A percentile compares a stretch with the other conserved stretches of the same genome.
phyloP scores from a whole-genome alignment of 1,284 basidiomycete genomes.

The Heterobasidion parviporum region DNA sequence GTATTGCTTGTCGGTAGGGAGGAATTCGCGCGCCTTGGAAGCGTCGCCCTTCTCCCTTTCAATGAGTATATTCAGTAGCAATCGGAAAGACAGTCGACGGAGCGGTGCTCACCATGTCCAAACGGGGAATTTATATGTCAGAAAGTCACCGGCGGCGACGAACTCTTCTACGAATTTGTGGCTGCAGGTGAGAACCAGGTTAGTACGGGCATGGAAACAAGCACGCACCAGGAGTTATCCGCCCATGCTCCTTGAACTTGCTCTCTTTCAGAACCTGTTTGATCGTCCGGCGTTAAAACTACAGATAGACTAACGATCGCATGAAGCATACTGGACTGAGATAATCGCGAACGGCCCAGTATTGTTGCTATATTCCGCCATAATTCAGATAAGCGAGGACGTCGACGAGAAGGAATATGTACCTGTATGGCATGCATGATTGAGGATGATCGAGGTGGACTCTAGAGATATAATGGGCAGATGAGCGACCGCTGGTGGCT shows the following conservation, averaged over 20 bases:
- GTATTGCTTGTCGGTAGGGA: slow-evolving; percentile 94
- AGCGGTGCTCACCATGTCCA: slow-evolving; percentile 73
- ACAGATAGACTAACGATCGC: neutral
- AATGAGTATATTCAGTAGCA: neutral
- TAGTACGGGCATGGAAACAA: slow-evolving; percentile 2
- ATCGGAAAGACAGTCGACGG: neutral
- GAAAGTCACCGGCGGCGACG: slow-evolving; percentile 90
- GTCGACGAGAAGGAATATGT: slow-evolving; percentile 9
- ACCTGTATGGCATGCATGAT: slow-evolving; percentile 71
- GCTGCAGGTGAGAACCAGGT: slow-evolving; percentile 14
- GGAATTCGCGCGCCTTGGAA: slow-evolving; percentile 81
- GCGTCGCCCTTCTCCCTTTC: slow-evolving; percentile 84
- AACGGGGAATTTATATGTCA: slow-evolving; percentile 92
- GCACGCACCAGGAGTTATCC: slow-evolving; percentile 83
- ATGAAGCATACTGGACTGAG: slow-evolving; percentile 73
- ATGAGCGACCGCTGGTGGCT: slow-evolving; percentile 7
- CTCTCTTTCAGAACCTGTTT: slow-evolving; percentile 90
- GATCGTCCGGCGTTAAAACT: slow-evolving; percentile 7
- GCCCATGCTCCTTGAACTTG: slow-evolving; percentile 98
- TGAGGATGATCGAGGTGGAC: slow-evolving; percentile 4
- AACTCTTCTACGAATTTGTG: slow-evolving; percentile 70
- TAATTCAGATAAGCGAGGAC: neutral
- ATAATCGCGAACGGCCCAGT: slow-evolving; percentile 94
- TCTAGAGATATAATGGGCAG: neutral
- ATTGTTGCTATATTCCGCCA: slow-evolving; percentile 58